phyloP scores from a whole-genome alignment of 2,329 filamentous ascomycete genomes.

The Neofusicoccum parvum region DNA sequence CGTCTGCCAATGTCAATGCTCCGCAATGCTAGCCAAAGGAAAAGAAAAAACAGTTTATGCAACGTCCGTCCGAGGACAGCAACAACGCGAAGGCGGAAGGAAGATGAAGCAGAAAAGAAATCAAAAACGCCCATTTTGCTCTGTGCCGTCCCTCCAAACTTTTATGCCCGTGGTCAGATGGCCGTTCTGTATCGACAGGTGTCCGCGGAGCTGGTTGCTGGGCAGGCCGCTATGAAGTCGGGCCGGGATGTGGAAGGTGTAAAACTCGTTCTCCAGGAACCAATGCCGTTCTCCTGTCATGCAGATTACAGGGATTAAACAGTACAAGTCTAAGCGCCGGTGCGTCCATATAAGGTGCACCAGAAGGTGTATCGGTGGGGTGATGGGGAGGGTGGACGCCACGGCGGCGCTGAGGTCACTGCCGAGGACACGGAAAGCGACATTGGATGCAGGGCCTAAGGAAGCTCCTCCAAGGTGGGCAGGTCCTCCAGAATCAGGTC shows the following conservation, averaged over 20 bases:
- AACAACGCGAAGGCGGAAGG: constrained; percentile 2
- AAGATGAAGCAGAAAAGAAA: constrained; percentile 3
- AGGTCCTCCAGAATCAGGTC: not conserved
- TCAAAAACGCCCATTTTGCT: constrained; percentile 22
- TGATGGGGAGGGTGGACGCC: constrained; percentile 13
- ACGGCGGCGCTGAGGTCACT: constrained; percentile 10
- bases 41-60: constrained; percentile 17
- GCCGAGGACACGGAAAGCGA: not conserved
- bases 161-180: constrained; percentile 12
- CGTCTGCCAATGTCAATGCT: constrained; percentile 21
- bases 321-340: constrained; percentile 22
- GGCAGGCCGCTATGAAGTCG: constrained; percentile 4
- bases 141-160: constrained; percentile 15
- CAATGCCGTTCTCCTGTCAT: constrained; percentile 20
- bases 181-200: constrained; percentile 20
- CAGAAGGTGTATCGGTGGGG: constrained; percentile 14
- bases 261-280: constrained; percentile 22
- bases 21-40: constrained; percentile 22
- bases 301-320: constrained; percentile 23
- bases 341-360: constrained; percentile 17
- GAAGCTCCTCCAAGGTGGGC: not conserved
- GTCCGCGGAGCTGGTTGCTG: constrained; percentile 18
- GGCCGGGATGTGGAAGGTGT: not conserved
- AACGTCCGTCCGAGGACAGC: constrained; percentile 20
- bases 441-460: not conserved